Evolutionary conservation across 1,284 basidiomycete genomes (phyloP), one percentile per base, ranked within the genome.

Genomic region (Moniliella sp.): DNA sequence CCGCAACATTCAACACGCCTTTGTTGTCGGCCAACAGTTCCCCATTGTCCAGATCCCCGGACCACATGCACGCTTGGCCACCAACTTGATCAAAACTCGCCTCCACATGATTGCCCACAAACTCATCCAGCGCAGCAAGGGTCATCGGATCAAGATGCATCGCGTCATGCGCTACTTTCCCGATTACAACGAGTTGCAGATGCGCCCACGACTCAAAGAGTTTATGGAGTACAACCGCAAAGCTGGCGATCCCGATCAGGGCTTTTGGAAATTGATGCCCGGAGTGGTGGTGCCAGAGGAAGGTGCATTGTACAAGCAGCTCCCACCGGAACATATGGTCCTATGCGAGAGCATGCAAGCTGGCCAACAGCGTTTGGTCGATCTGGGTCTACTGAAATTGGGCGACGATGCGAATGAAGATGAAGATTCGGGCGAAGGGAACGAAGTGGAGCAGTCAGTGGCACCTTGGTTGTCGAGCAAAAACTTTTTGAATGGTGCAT

Each of bases 381-480:
- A 99, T 53, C 71, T 81, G 3, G 88, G 88, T 25, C 94, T 93
- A 63, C 79, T 79, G 40, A 78, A 80, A 61, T 75, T 76, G 8
- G 74, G 76, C n/a, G 81, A 84, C 41, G 71, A 74, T 7, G 73
- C 35, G 13, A 59, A 61, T 25, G 67, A 69, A 23, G 68, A 66
- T 21, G 80, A 76, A 27, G 82, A 86, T 48, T 80, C 88, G 55
- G 46, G 39, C 37, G 71, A 74, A 2, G 81, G 84, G 57, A 69
- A 91, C 39, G 84, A 84, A 23, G 72, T 88, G 33, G 88, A 94
- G 61, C 86, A 94, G 57, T 81, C 88, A 51, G 69, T 97, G 15
- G 88, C 91, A 1, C 88, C 91, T 4, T 99, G 91, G 88, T 86
- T 86, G 45, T 93, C 83, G 11, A 93, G 88, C 16, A 86, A 93